Conservation (phyloP, 139 green algal genomes). For the Mychonastes homosphaera region DNA sequence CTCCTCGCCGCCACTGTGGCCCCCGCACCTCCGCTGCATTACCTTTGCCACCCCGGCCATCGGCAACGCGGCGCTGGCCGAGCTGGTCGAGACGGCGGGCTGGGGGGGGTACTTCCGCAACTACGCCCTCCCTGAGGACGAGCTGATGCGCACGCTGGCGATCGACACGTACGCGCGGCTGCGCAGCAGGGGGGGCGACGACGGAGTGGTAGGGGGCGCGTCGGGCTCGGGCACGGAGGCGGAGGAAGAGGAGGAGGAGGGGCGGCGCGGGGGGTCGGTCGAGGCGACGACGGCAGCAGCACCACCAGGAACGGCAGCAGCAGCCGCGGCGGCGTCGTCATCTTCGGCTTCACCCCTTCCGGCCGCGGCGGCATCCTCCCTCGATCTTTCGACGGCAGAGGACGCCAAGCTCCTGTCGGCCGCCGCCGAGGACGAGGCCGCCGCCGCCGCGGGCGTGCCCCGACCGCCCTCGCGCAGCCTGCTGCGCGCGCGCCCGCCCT, state of each 20-base stretch:
- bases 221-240: neutral
- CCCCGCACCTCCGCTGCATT: slow-evolving; percentile 33
- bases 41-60: slow-evolving; percentile 61
- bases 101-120: slow-evolving; percentile 46
- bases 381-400: too few relatives aligned
- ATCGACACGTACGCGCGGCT: slow-evolving; percentile 10
- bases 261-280: too few relatives aligned
- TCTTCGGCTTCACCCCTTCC: neutral
- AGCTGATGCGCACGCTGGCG: slow-evolving; percentile 29
- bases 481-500: neutral
- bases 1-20: slow-evolving; percentile 20
- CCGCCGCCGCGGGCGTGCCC: neutral
- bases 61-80: slow-evolving; percentile 55
- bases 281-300: neutral
- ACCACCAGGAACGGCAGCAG: neutral
- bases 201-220: neutral
- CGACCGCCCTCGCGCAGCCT: neutral
- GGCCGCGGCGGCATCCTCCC: too few relatives aligned
- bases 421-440: neutral
- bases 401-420: neutral
- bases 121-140: slow-evolving; percentile 51
- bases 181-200: slow-evolving; percentile 1
- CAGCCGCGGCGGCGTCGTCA: slow-evolving; percentile 10
- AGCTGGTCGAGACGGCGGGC: slow-evolving; percentile 34
- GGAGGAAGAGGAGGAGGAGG: too few relatives aligned